Base-by-base conservation (phyloP, 2,329 filamentous ascomycete genomes). In the Myriangium duriaei region DNA sequence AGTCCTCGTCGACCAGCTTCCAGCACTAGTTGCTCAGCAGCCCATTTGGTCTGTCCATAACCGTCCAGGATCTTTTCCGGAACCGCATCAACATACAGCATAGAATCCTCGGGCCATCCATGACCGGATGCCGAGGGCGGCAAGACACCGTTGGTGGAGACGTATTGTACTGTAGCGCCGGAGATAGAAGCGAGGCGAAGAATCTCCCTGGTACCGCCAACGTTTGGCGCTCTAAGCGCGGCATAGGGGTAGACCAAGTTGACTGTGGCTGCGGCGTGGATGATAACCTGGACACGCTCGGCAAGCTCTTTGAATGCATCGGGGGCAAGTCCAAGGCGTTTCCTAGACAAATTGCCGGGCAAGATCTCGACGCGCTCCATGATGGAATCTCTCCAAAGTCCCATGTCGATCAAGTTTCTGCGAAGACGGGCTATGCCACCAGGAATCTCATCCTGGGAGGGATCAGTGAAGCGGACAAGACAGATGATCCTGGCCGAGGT, bases 171-270 rank as follows among this genome's bases (percentile, higher is more conserved):
- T 0, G 81, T 85, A 1, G 80, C 79, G 10, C 76, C 76, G 15
- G 68, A 71, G 26, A 70, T 67, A 41, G 72, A 69, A 0, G 81
- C 81, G 16, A 88, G 64, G 30, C 81, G 77, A 36, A 88, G 58
- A 28, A 87, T 72, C 53, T 87, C 81, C 30, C 72, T 65, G 1
- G 81, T 86, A n/a, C 82, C 82, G n/a, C 74, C 74, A 2, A 88
- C 78, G 47, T 88, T 88, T 41, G 81, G 73, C 35, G 70, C 73
- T 37, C 81, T 71, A 47, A 88, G 63, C 0, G 81, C 79, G 30
- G 81, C 82, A 47, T 87, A 87, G 0, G 82, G 81, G 47, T 88
- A 87, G 0, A 88, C 80, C 34, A 88, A 63, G 52, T 85, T 85
- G 51, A 88, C 82, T 1, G 77, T 81, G 4, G 82, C 82, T 16